Percentiles rank a stretch among this genome's conserved stretches.
These are phyloP conservation scores for Globisporangium megalacanthum DNA, from an alignment of 352 stramenopile genomes.

Conservation along the genomic window DNA sequence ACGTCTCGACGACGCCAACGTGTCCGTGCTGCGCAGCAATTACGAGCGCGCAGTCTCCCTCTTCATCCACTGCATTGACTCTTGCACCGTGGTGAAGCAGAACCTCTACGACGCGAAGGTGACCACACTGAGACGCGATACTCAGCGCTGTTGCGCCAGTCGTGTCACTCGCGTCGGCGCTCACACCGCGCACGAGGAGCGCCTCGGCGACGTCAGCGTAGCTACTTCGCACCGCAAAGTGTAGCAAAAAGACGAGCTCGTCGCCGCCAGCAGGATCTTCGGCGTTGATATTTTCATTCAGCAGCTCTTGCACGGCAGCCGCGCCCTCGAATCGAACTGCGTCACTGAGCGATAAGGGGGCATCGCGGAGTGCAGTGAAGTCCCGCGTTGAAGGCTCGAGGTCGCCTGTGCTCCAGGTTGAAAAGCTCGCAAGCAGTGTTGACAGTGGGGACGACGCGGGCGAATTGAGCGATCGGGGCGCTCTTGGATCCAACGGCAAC, in stretches of 20 bases:
- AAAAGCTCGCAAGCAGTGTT: not conserved
- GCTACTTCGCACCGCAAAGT: not conserved
- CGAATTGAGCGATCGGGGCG: not conserved
- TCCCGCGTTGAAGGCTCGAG: no score
- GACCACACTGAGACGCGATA: slow-evolving; percentile 46
- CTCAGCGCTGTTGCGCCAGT: slow-evolving; percentile 14
- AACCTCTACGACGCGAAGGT: slow-evolving; percentile 54
- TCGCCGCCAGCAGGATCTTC: no score
- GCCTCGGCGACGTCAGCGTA: not conserved
- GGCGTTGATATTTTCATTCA: not conserved
- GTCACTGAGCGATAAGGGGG: no score
- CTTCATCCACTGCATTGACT: slow-evolving; percentile 1
- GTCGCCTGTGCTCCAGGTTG: not conserved
- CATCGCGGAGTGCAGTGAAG: no score
- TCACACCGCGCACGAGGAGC: not conserved
- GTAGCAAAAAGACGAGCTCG: not conserved
- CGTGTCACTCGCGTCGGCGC: not conserved
- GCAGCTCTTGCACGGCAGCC: not conserved
- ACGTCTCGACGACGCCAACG: not conserved
- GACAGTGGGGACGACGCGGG: not conserved
- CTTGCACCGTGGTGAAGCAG: slow-evolving; percentile 30
- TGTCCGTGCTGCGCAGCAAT: not conserved
- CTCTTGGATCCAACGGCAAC: not conserved
- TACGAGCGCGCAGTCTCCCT: slow-evolving; percentile 1
- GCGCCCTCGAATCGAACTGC: no score